Evolutionary conservation across 148 eudicot species (phyloP), one percentile per base, ranked within the genome.

Genomic region (Rhododendron ferrugineum): DNA sequence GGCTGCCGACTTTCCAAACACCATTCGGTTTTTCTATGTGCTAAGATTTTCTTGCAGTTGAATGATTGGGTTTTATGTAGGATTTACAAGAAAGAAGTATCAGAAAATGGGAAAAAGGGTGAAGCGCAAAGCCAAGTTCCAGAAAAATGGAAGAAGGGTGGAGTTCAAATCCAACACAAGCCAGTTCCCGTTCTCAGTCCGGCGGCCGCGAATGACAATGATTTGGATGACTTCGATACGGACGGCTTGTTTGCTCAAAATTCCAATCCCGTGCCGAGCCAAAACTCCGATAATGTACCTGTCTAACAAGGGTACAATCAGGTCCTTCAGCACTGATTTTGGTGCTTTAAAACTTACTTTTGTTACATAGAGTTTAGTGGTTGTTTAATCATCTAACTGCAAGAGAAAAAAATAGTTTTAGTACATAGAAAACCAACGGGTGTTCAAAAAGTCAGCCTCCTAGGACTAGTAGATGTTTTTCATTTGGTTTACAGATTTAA

Each of bases 61-160:
- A 84, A 88, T 83, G 87, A 88, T 26, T 88, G 85, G 66, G 66
- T 60, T 23, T 60, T 60, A 13, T 85, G 87, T 23, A 83, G 70
- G 36, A 54, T 88, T 14, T 85, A 88, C 23, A 75, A 46, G 83
- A 84, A 75, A 60, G 68, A 52, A 52, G 46, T 42, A 42, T 42
- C 46, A 4, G 11, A 56, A 60, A 60, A 22, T 1, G 66, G 10
- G 11, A 5, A 56, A 18, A 2, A 23, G 9, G 26, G 28, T 7
- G 9, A 1, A 60, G 11, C 11, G 2, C 26, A 60, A 60, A 28
- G 14, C 26, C 66, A 60, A 60, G 26, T 23, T 7, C n/a, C 26
- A 60, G 26, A 23, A 2, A 6, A 23, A 22, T 10, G 26, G 26
- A 1, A 23, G 9, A 7, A 60, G 66, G 11, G 2, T 58, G 10